Evolutionary conservation across 2,329 filamentous ascomycete species (phyloP).

Genomic region (Cordyceps cicadae): DNA sequence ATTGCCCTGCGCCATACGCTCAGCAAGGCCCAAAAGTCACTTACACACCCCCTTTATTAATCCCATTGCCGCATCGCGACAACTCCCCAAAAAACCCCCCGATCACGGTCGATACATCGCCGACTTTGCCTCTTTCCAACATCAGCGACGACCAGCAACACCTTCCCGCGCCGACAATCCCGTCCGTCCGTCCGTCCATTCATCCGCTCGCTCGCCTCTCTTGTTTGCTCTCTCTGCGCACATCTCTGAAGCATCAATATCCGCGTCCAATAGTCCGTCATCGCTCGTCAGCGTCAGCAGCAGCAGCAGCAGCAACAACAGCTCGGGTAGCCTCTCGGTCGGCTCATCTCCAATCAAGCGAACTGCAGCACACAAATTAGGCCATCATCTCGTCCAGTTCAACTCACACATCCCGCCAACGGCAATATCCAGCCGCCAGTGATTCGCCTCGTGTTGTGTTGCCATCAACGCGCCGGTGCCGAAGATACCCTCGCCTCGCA

Average conservation of each 20-base stretch:
- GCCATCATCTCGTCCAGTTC: background rate
- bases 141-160: too few relatives aligned
- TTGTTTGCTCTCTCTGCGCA: slow-evolving; percentile 6
- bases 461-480: slow-evolving; percentile 27
- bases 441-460: slow-evolving; percentile 26
- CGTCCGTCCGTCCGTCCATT: too few relatives aligned
- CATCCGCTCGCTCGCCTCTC: background rate
- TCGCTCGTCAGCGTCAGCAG: slow-evolving; percentile 1
- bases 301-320: too few relatives aligned
- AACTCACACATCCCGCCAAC: slow-evolving; percentile 14
- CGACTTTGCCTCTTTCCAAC: background rate
- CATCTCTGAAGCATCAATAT: background rate
- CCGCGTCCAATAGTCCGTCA: background rate
- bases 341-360: background rate
- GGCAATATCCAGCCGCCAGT: slow-evolving; percentile 15
- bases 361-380: background rate
- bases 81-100: background rate
- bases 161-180: background rate
- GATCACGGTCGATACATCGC: background rate
- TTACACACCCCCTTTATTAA: slow-evolving; percentile 13
- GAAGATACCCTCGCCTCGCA: slow-evolving; percentile 25
- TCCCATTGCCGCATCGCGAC: background rate
- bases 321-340: slow-evolving; percentile 7
- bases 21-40: background rate
- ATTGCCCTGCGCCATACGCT: background rate